A percentile compares a stretch with the other conserved stretches of the same genome.
Conservation (phyloP, 2,329 filamentous ascomycete species). For the Botrytis fabae region DNA sequence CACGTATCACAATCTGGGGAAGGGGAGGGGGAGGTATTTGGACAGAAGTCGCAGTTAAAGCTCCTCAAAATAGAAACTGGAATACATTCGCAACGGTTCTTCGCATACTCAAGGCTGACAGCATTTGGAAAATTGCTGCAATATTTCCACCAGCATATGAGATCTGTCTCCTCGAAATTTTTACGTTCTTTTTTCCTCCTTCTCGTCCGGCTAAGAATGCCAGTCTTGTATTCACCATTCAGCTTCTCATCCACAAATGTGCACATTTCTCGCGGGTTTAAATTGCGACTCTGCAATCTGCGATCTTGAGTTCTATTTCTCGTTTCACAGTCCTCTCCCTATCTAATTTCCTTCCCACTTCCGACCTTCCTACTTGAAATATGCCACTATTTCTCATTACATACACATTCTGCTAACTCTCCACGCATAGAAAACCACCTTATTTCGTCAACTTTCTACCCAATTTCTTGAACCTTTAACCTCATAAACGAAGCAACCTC, state of each 20-base stretch:
- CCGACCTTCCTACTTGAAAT: background rate
- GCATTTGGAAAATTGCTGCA: fast-evolving
- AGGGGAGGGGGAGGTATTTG: background rate
- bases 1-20: no score
- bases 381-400: background rate
- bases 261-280: background rate
- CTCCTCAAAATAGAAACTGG: background rate
- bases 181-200: background rate
- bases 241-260: background rate
- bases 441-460: background rate
- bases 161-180: background rate
- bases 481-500: background rate
- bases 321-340: background rate
- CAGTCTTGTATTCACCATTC: background rate
- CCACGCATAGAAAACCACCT: background rate
- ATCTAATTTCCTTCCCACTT: background rate
- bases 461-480: background rate
- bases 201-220: background rate
- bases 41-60: background rate
- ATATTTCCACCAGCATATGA: background rate
- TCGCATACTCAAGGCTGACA: background rate
- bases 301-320: background rate
- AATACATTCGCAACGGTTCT: background rate
- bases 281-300: background rate
- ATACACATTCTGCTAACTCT: background rate